phyloP scores from a whole-genome alignment of 306 rosid species.

The Fragaria vesca region DNA sequence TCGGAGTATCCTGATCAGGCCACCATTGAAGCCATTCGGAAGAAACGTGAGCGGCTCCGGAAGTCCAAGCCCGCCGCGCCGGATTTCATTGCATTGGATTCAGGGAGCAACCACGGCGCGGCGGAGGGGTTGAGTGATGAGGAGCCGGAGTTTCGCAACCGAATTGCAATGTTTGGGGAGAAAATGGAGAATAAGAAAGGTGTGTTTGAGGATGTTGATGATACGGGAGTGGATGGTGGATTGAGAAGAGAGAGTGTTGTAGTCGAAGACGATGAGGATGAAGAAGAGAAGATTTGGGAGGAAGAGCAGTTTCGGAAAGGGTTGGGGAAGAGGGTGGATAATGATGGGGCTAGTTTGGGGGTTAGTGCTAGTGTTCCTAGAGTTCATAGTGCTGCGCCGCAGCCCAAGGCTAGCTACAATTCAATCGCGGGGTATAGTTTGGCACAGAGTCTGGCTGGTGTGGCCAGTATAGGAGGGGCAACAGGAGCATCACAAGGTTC shows the following conservation, averaged over 20 bases:
- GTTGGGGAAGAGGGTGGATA: slow-evolving; percentile 83
- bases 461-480: slow-evolving; percentile 63
- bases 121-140: slow-evolving; percentile 91
- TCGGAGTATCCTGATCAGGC: slow-evolving; percentile 60
- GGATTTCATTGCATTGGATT: slow-evolving; percentile 80
- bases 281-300: slow-evolving; percentile 93
- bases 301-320: slow-evolving; percentile 95
- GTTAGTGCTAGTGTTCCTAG: slow-evolving; percentile 47
- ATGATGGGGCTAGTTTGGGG: slow-evolving; percentile 56
- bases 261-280: slow-evolving; percentile 51
- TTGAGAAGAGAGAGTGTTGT: slow-evolving; percentile 28
- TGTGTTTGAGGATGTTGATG: slow-evolving; percentile 84
- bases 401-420: slow-evolving; percentile 44
- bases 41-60: slow-evolving; percentile 72
- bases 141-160: slow-evolving; percentile 72
- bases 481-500: slow-evolving; percentile 39
- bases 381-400: slow-evolving; percentile 48
- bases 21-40: slow-evolving; percentile 68
- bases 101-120: slow-evolving; percentile 84
- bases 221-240: slow-evolving; percentile 38
- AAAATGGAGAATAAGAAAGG: slow-evolving; percentile 72
- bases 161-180: slow-evolving; percentile 84
- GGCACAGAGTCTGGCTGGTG: slow-evolving; percentile 33
- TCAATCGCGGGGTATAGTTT: slow-evolving; percentile 38
- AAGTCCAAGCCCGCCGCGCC: slow-evolving; percentile 65